phyloP scores from a whole-genome alignment of 2,329 filamentous ascomycete genomes.

The Didymella lethalis region DNA sequence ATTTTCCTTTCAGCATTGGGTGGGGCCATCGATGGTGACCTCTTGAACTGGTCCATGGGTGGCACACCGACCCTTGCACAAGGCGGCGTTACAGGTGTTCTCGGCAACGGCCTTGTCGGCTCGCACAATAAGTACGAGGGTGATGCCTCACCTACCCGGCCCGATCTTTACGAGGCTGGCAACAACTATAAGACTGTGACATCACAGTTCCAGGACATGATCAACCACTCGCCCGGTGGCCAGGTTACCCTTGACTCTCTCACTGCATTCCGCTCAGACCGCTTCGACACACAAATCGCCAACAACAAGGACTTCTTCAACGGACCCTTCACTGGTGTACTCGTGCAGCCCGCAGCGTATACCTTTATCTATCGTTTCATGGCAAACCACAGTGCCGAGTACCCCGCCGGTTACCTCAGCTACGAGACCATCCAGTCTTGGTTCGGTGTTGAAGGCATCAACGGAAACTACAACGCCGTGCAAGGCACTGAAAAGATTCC shows the following conservation, averaged over 20 bases:
- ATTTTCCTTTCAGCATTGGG: constrained; percentile 31
- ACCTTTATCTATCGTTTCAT: constrained; percentile 40
- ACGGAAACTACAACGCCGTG: constrained; percentile 28
- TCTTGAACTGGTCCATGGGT: constrained; percentile 33
- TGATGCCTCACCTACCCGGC: constrained; percentile 35
- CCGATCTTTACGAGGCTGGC: constrained; percentile 32
- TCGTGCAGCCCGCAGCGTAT: constrained; percentile 39
- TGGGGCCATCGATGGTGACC: constrained; percentile 32
- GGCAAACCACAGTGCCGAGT: constrained; percentile 34
- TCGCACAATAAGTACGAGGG: constrained; percentile 38
- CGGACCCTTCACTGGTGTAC: constrained; percentile 32
- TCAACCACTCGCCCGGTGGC: constrained; percentile 33
- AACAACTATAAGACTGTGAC: constrained; percentile 36
- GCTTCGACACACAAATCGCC: constrained; percentile 30
- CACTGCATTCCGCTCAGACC: constrained; percentile 29
- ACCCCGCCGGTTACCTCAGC: constrained; percentile 25
- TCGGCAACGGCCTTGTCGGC: constrained; percentile 32
- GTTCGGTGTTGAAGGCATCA: constrained; percentile 32
- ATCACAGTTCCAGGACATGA: constrained; percentile 32
- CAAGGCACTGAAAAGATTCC: constrained; percentile 33
- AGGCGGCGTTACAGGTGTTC: constrained; percentile 27
- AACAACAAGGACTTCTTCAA: constrained; percentile 37
- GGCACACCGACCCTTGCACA: constrained; percentile 33
- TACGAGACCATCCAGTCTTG: constrained; percentile 34
- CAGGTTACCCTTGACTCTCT: constrained; percentile 33